A percentile compares a stretch with the other conserved stretches of the same genome.
Conservation (phyloP, 75 land plant species). For the Larix kaempferi region DNA sequence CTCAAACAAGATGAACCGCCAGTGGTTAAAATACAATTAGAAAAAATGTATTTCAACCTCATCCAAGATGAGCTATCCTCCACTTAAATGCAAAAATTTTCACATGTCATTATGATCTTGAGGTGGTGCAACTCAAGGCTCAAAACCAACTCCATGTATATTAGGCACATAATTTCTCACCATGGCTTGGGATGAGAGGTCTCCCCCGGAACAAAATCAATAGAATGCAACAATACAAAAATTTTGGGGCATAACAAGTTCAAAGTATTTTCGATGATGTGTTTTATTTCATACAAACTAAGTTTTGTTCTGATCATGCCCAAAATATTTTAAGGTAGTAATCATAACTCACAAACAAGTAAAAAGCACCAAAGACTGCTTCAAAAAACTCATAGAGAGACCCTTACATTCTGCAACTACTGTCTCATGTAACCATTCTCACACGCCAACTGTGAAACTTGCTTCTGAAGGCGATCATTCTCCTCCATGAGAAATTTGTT, state of each 20-base stretch:
- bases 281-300: background rate
- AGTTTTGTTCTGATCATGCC: background rate
- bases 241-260: background rate
- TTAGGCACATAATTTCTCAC: too few species aligned
- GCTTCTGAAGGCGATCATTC: constrained; percentile 70
- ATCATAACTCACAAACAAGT: background rate
- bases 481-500: constrained; percentile 84
- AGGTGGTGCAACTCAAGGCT: too few species aligned
- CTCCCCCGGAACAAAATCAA: too few species aligned
- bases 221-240: background rate
- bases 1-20: too few species aligned
- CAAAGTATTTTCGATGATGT: background rate
- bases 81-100: too few species aligned
- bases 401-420: constrained; percentile 49
- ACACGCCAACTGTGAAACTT: constrained; percentile 59
- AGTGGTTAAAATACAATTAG: too few species aligned
- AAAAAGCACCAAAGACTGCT: background rate
- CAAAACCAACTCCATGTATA: too few species aligned
- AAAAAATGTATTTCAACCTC: too few species aligned
- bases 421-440: constrained; percentile 70
- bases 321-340: background rate
- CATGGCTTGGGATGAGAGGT: too few species aligned
- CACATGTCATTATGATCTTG: too few species aligned
- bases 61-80: too few species aligned
- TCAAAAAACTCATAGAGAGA: background rate